Base-by-base conservation (phyloP, 805 yeast genomes). In the Suhomyces sp. region DNA sequence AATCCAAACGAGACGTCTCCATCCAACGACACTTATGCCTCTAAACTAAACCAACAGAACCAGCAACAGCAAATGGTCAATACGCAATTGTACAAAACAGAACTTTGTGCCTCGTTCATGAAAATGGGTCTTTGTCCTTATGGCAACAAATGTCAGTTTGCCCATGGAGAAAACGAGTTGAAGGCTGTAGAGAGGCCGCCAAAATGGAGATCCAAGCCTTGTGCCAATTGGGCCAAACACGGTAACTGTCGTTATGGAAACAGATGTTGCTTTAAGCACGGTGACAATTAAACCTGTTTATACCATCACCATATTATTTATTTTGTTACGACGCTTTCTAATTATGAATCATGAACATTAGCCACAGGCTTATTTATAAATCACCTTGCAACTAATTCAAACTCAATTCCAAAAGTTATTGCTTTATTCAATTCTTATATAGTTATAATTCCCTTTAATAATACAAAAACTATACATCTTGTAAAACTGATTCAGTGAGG, bases 61-160 rank as follows among this genome's bases (percentile, higher is more conserved):
- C 51, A 35, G 45, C 61, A 60, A 46, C 58, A 33, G n/a, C 50
- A 38, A 26, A 48, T 31, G 44, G 67, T 79, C 51, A 81, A 86
- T 67, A 84, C 88, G 31, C 87, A 82, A 58, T 77, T 91, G 40
- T 91, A 90, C 80, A 91, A 91, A 72, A 92, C 97, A 0, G 97
- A 91, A 69, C 77, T 92, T 52, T 91, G 97, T 69, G 87, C 85
- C 40, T 86, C 92, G 24, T 91, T 79, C 66, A 81, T 84, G 64
- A 83, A 81, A 61, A 80, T 83, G 58, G 84, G 84, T 23, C 58
- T 65, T 10, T 91, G 97, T 68, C 96, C 96, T 13, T 91, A 91
- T 67, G 96, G 96, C 2, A 79, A 81, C 58, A 91, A 91, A 73
- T 91, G 97, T 69, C 97, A 91, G 72, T 91, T 91, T 78, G 97